Conservation (phyloP, 2,329 filamentous ascomycete genomes). For the Mariannaea elegans region DNA sequence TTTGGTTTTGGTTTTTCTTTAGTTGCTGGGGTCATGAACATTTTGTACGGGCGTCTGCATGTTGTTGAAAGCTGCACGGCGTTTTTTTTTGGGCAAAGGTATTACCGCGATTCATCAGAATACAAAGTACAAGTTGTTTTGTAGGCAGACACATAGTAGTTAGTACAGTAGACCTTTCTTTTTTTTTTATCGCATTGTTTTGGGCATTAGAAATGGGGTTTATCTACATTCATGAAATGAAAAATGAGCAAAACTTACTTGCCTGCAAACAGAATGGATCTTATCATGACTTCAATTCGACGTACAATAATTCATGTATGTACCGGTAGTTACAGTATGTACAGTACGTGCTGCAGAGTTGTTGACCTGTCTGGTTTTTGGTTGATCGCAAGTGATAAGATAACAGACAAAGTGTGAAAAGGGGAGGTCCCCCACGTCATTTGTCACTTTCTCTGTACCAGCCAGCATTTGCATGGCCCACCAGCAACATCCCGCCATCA, state of each 20-base stretch:
- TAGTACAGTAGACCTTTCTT: background rate
- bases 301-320: background rate
- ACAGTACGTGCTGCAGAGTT: background rate
- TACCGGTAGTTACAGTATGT: background rate
- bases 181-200: background rate
- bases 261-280: too few relatives aligned
- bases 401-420: background rate
- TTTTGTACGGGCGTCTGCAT: conserved; percentile 25
- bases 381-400: background rate
- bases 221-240: background rate
- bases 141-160: background rate
- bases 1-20: background rate
- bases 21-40: conserved; percentile 5
- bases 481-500: too few relatives aligned
- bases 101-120: conserved; percentile 33
- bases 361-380: background rate
- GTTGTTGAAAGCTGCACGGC: conserved; percentile 34
- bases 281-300: background rate
- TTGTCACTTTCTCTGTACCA: background rate
- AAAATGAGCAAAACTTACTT: too few relatives aligned
- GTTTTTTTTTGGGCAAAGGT: conserved; percentile 25
- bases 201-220: conserved; percentile 1
- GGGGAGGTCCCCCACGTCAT: conserved; percentile 18
- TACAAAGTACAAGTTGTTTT: conserved; percentile 5
- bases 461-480: background rate